Conservation (phyloP, 108 stramenopile genomes). For the Cyclotella choctawhatcheeana region DNA sequence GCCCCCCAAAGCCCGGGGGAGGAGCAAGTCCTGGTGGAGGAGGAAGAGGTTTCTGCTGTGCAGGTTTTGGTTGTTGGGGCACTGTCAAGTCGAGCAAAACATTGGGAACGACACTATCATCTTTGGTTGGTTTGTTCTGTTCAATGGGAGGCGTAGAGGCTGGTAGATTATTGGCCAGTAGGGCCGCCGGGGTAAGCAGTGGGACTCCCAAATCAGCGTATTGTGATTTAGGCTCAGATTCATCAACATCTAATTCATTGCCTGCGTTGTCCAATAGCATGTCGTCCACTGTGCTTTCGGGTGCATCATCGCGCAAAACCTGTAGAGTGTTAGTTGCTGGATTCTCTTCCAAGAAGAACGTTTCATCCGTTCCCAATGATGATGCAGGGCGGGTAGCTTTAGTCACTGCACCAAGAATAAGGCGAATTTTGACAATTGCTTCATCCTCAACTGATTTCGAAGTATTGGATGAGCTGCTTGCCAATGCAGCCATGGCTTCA, state of each 20-base stretch:
- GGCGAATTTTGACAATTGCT: slow-evolving; percentile 18
- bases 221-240: background rate
- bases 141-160: background rate
- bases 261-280: background rate
- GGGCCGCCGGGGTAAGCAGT: slow-evolving; percentile 39
- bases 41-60: slow-evolving; percentile 2
- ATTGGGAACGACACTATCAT: background rate
- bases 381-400: slow-evolving; percentile 3
- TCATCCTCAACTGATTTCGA: slow-evolving; percentile 20
- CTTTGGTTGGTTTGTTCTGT: background rate
- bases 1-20: slow-evolving; percentile 38
- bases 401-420: slow-evolving; percentile 24
- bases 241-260: background rate
- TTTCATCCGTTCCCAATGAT: background rate
- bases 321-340: background rate
- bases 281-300: background rate
- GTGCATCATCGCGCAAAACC: slow-evolving; percentile 13
- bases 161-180: slow-evolving; percentile 19
- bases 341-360: slow-evolving; percentile 28
- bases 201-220: slow-evolving; percentile 30
- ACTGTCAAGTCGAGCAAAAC: background rate
- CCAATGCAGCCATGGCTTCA: slow-evolving; percentile 26
- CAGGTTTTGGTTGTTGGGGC: background rate
- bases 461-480: background rate
- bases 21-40: slow-evolving; percentile 19